Conservation (phyloP, 2,329 filamentous ascomycete genomes). For the Pestalotiopsis sp. region DNA sequence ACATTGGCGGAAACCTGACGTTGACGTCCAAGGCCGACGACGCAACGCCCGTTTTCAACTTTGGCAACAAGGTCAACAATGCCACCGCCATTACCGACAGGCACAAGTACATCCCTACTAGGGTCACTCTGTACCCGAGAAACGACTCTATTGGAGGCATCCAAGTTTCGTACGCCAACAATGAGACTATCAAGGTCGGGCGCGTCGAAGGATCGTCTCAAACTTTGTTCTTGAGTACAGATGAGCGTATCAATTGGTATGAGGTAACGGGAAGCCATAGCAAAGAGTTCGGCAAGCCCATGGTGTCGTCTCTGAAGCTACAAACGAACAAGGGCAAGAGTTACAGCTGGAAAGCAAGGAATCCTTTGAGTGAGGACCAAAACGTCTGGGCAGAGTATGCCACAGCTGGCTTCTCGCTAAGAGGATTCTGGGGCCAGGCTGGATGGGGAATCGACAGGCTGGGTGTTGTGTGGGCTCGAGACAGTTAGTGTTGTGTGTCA, state of each 20-base stretch:
- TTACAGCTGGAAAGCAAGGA: neutral
- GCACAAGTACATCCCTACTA: neutral
- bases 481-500: neutral
- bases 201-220: neutral
- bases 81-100: neutral
- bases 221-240: neutral
- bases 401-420: neutral
- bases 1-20: neutral
- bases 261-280: neutral
- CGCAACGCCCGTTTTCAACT: neutral
- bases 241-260: neutral
- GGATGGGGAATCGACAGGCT: neutral
- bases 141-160: neutral
- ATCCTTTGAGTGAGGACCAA: neutral
- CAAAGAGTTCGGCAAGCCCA: neutral
- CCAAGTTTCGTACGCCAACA: neutral
- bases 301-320: neutral
- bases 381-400: neutral
- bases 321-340: neutral
- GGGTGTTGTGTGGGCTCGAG: neutral
- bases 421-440: neutral
- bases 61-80: neutral
- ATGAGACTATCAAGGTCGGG: neutral
- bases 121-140: neutral
- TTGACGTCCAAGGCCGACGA: neutral